A percentile compares a stretch with the other conserved stretches of the same genome.
These are phyloP conservation scores for Hydrangea macrophylla DNA, from an alignment of 148 eudicot species.

Conservation along the genomic window DNA sequence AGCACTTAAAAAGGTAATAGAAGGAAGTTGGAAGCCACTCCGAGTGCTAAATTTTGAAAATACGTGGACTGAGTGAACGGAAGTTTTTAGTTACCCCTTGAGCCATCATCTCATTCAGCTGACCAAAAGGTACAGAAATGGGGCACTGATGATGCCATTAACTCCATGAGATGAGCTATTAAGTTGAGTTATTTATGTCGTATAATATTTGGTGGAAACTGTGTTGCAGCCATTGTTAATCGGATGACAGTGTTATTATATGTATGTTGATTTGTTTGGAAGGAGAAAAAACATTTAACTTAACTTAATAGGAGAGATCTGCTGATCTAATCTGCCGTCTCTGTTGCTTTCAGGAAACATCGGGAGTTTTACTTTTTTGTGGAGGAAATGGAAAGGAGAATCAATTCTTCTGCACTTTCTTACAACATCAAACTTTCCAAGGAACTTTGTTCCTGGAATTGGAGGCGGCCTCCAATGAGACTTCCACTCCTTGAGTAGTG, in stretches of 20 bases:
- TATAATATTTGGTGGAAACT: background rate
- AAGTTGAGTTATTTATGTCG: too few species aligned
- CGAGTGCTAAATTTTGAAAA: background rate
- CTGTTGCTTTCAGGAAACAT: slow-evolving; percentile 44
- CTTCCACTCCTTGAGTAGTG: slow-evolving; percentile 10
- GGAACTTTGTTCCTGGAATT: slow-evolving; percentile 51
- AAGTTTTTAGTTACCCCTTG: background rate
- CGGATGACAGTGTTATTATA: background rate
- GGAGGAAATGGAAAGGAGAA: slow-evolving; percentile 70
- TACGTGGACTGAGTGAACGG: background rate
- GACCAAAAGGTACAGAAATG: too few species aligned
- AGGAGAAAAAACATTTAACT: background rate
- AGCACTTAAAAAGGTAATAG: too few species aligned
- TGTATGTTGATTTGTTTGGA: background rate
- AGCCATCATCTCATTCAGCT: background rate
- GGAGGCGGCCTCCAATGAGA: slow-evolving; percentile 25
- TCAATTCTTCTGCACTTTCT: slow-evolving; percentile 60
- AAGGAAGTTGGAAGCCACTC: too few species aligned
- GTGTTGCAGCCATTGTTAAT: too few species aligned
- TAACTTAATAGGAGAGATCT: too few species aligned
- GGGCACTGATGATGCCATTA: background rate
- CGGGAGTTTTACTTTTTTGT: slow-evolving; percentile 76
- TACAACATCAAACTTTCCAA: slow-evolving; percentile 46
- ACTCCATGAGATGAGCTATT: too few species aligned
- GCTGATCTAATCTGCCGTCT: too few species aligned